These are phyloP conservation scores for Exophiala alcalophila DNA, from an alignment of 2,329 filamentous ascomycete genomes.

Conservation along the genomic window DNA sequence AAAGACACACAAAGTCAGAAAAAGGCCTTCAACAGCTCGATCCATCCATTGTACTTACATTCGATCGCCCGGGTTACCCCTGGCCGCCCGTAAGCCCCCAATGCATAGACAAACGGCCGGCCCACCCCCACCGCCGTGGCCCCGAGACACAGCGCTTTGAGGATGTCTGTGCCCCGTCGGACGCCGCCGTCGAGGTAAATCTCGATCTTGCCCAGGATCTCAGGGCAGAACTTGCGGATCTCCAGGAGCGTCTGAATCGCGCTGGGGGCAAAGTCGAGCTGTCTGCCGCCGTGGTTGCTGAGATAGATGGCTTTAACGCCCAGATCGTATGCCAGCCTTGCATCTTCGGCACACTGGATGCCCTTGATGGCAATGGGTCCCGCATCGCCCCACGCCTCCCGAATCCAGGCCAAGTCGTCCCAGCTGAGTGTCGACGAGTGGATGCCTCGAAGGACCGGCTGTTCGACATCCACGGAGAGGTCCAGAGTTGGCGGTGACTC, in stretches of 20 bases:
- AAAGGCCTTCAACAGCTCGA: neutral
- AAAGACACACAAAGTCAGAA: neutral
- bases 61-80: slow-evolving; percentile 52
- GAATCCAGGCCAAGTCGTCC: slow-evolving; percentile 55
- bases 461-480: slow-evolving; percentile 53
- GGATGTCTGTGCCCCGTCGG: slow-evolving; percentile 52
- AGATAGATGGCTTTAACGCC: slow-evolving; percentile 55
- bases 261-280: slow-evolving; percentile 51
- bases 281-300: slow-evolving; percentile 59
- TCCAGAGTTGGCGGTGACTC: slow-evolving; percentile 37
- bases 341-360: slow-evolving; percentile 57
- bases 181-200: slow-evolving; percentile 56
- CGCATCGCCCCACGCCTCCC: slow-evolving; percentile 40
- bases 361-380: slow-evolving; percentile 58
- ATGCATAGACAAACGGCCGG: slow-evolving; percentile 53
- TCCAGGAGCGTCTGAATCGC: slow-evolving; percentile 53
- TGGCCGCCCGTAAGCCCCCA: slow-evolving; percentile 52
- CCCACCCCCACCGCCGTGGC: slow-evolving; percentile 55
- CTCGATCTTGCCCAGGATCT: slow-evolving; percentile 51
- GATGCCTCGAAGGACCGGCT: slow-evolving; percentile 51
- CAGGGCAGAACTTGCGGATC: slow-evolving; percentile 49
- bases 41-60: too few relatives aligned
- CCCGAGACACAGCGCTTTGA: slow-evolving; percentile 54
- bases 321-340: slow-evolving; percentile 48
- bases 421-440: slow-evolving; percentile 53